A percentile compares a stretch with the other conserved stretches of the same genome.
These are phyloP conservation scores for Phytophthora vignae DNA, from an alignment of 352 stramenopile species.

Conservation along the genomic window DNA sequence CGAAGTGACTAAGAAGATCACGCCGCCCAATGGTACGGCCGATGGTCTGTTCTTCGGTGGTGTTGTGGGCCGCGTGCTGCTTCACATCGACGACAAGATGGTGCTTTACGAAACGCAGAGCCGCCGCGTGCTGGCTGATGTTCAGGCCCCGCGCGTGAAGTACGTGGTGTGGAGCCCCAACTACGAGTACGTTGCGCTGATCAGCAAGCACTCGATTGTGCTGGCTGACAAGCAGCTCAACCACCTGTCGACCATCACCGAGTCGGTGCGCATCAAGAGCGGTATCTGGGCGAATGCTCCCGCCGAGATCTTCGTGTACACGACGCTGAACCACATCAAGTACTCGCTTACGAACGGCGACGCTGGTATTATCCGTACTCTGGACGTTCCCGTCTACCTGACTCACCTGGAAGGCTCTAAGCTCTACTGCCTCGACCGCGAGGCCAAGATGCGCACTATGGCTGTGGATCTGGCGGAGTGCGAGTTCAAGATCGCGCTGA, in stretches of 20 bases:
- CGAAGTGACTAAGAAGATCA: constrained; percentile 98
- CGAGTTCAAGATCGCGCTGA: constrained; percentile 98
- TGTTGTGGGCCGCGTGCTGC: constrained; percentile 96
- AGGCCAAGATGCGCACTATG: constrained; percentile 96
- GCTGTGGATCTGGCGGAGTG: constrained; percentile 99
- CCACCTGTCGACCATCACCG: constrained; percentile 96
- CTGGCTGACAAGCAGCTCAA: constrained; percentile 98
- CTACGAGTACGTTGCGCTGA: constrained; percentile 96
- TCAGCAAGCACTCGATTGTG: constrained; percentile 98
- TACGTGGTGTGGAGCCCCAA: constrained; percentile 98
- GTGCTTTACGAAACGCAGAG: constrained; percentile 99
- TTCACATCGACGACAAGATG: constrained; percentile 97
- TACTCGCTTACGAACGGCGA: constrained; percentile 94
- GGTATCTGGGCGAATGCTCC: constrained; percentile 92
- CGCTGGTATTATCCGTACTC: constrained; percentile 97
- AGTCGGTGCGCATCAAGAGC: constrained; percentile 97
- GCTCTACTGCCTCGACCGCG: constrained; percentile 97
- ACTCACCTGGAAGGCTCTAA: constrained; percentile 96
- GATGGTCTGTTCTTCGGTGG: constrained; percentile 97
- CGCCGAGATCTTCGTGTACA: constrained; percentile 98
- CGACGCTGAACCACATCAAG: constrained; percentile 96
- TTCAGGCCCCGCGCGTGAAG: constrained; percentile 97
- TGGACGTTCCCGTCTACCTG: constrained; percentile 98
- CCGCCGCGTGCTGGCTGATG: constrained; percentile 95
- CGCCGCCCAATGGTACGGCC: constrained; percentile 94